phyloP scores from a whole-genome alignment of 768 basidiomycete genomes.

The Phanerochaete carnosa region DNA sequence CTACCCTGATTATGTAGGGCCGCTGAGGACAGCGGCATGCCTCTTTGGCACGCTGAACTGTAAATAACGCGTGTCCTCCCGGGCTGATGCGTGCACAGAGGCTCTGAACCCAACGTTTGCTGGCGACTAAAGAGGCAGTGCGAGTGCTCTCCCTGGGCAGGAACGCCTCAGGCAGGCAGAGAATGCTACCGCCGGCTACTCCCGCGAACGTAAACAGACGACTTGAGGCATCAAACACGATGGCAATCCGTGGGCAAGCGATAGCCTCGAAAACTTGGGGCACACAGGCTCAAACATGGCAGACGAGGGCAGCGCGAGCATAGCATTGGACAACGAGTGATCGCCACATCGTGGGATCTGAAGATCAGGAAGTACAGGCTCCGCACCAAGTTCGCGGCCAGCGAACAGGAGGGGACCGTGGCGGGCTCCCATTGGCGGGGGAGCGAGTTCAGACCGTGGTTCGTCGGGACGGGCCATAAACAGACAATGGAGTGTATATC shows the following conservation, averaged over 20 bases:
- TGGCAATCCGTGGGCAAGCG: neutral
- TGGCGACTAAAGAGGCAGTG: neutral
- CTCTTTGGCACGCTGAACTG: neutral
- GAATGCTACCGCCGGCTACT: neutral
- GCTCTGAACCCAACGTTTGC: neutral
- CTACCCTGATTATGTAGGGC: neutral
- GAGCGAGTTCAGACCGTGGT: neutral
- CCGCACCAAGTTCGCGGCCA: neutral
- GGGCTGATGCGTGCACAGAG: neutral
- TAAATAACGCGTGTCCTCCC: neutral
- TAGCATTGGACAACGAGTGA: neutral
- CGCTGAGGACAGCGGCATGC: neutral
- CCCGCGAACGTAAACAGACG: neutral
- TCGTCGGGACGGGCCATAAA: neutral
- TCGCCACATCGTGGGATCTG: conserved; percentile 5
- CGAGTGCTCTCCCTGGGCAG: neutral
- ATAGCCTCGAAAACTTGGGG: neutral
- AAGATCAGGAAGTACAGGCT: neutral
- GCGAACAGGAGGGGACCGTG: neutral
- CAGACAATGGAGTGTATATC: conserved; percentile 7
- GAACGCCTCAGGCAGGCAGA: neutral
- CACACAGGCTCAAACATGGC: conserved; percentile 2
- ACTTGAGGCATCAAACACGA: neutral
- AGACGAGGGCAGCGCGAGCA: neutral
- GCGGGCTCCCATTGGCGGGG: neutral